Conservation (phyloP, 768 basidiomycete genomes). For the Rhizopogon vesiculosus region DNA sequence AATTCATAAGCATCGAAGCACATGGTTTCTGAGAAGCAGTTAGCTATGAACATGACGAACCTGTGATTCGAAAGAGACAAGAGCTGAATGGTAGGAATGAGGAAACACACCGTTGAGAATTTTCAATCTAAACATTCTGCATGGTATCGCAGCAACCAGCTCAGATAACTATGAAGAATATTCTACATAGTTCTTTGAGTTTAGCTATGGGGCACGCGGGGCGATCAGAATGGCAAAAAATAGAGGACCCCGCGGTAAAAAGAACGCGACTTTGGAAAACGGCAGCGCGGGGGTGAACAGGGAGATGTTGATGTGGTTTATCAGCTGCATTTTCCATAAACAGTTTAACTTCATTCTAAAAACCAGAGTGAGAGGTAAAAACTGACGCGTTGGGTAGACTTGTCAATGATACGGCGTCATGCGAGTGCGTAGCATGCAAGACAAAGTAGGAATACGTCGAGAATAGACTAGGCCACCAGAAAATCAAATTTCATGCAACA, state of each 20-base stretch:
- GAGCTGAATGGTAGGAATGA: neutral
- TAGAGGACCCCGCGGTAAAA: slow-evolving; percentile 36
- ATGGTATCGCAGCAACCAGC: slow-evolving; percentile 57
- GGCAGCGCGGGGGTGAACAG: slow-evolving; percentile 86
- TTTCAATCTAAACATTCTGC: slow-evolving; percentile 60
- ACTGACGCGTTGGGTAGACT: slow-evolving; percentile 80
- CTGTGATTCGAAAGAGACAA: neutral
- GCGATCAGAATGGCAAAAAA: neutral
- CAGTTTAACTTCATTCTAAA: neutral
- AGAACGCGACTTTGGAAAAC: slow-evolving; percentile 95
- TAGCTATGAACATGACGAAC: neutral
- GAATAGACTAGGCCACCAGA: slow-evolving; percentile 57
- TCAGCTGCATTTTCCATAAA: slow-evolving; percentile 33
- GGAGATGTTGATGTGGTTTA: slow-evolving; percentile 80
- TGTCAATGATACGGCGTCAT: slow-evolving; percentile 75
- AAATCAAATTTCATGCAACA: too few species aligned
- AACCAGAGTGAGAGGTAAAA: neutral
- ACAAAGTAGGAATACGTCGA: slow-evolving; percentile 85
- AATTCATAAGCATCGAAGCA: slow-evolving; percentile 89
- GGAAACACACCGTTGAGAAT: slow-evolving; percentile 66
- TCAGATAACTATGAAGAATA: slow-evolving; percentile 85
- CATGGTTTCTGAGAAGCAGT: slow-evolving; percentile 51
- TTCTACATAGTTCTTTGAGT: slow-evolving; percentile 70
- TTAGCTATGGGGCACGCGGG: slow-evolving; percentile 43
- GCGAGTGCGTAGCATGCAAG: slow-evolving; percentile 82